Percentiles rank a stretch among this genome's conserved stretches.
These are phyloP conservation scores for Sarocladiaceae sp. DNA, from an alignment of 2,329 filamentous ascomycete species.

Conservation along the genomic window DNA sequence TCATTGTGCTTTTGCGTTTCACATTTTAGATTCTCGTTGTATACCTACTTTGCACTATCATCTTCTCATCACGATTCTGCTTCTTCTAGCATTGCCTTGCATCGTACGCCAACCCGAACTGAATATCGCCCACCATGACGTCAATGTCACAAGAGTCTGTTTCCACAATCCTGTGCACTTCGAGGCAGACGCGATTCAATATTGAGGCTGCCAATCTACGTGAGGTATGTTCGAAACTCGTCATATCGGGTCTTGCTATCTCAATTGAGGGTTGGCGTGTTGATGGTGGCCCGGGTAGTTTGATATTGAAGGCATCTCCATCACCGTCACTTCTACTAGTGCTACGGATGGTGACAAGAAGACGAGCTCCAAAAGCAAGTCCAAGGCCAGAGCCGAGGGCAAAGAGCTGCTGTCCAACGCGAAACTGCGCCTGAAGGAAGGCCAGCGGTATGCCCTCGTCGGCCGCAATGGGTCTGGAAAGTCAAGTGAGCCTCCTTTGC, in stretches of 20 bases:
- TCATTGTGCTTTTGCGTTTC: too few relatives aligned
- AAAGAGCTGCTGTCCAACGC: constrained; percentile 67
- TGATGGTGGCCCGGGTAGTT: background rate
- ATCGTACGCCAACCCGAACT: background rate
- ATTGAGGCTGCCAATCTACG: constrained; percentile 47
- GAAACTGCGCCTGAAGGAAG: constrained; percentile 64
- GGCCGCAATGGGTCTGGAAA: constrained; percentile 81
- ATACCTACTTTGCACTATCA: background rate
- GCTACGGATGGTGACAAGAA: constrained; percentile 20
- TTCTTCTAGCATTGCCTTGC: background rate
- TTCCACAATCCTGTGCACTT: constrained; percentile 53
- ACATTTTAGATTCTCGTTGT: background rate
- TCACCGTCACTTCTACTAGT: constrained; percentile 49
- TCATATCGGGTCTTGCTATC: background rate
- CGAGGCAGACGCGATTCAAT: constrained; percentile 63
- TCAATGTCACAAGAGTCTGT: constrained; percentile 44
- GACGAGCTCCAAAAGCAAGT: constrained; percentile 44
- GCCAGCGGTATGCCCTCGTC: constrained; percentile 69
- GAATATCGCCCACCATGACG: constrained; percentile 35
- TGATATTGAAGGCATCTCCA: constrained; percentile 66
- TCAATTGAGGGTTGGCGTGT: background rate
- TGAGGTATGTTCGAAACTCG: constrained; percentile 37
- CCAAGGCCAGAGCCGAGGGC: constrained; percentile 36
- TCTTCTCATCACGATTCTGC: background rate
- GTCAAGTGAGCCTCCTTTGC: constrained; percentile 50